phyloP scores from a whole-genome alignment of 2,329 filamentous ascomycete species.

The Colletotrichum acutatum region DNA sequence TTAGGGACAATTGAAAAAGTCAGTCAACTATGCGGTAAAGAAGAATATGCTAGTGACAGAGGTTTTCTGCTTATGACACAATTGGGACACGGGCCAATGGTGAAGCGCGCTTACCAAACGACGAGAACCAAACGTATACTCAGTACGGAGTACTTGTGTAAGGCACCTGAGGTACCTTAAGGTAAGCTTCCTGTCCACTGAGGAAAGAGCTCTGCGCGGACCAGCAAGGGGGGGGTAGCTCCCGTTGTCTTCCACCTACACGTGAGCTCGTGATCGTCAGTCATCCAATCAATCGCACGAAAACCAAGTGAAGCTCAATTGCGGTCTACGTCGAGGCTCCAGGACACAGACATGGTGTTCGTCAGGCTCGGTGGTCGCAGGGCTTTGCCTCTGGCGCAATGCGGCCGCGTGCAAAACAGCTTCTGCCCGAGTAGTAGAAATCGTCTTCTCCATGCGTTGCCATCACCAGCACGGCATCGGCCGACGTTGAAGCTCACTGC shows the following conservation, averaged over 20 bases:
- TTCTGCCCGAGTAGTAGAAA: neutral
- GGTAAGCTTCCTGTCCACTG: no score
- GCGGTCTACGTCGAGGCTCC: constrained; percentile 1
- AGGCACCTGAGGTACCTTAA: no score
- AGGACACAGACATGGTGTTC: constrained; percentile 5
- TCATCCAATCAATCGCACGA: neutral
- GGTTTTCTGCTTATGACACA: neutral
- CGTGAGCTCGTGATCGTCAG: neutral
- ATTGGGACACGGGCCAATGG: neutral
- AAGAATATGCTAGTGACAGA: neutral
- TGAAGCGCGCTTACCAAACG: neutral
- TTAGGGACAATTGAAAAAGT: neutral
- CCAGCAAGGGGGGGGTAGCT: neutral
- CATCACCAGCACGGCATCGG: neutral
- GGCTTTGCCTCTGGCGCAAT: constrained; percentile 2
- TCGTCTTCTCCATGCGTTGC: neutral
- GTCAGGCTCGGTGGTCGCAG: constrained; percentile 17
- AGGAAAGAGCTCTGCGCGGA: neutral
- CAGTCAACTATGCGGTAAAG: neutral
- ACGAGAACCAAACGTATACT: no score
- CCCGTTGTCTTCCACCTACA: neutral
- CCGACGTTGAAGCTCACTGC: neutral
- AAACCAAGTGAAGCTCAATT: constrained; percentile 5
- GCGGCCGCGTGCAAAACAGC: neutral
- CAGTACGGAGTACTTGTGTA: no score